Evolutionary conservation across 1,284 basidiomycete species (phyloP), one percentile per base, ranked within the genome.

Genomic region (Pterulicium gracile): DNA sequence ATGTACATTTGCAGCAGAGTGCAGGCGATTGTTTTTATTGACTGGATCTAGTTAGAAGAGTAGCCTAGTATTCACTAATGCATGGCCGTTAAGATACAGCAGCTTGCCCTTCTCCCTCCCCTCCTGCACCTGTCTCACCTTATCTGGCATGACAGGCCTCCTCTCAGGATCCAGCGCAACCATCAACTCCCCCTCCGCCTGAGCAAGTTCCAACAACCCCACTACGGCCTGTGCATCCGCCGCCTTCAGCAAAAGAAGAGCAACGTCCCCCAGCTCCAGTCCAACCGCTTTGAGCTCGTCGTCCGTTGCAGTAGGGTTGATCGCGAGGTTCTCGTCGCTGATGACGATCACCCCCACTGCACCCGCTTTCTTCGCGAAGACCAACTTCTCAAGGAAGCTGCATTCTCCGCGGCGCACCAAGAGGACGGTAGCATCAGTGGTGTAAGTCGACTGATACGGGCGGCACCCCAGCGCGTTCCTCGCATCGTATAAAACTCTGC

Each of bases 351-450:
- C 75, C 1, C 88, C 89, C 1, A 73, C 74, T 5, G 88, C 88
- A 4, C 78, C 81, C 1, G 79, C 81, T 13, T 65, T 61, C 34
- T 72, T 70, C 3, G 88, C 89, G 44, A 69, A 54, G 14, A 77
- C 45, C 10, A 91, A 68, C 64, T 94, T 95, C 55, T 88, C 75
- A 15, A 88, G 58, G 64, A 94, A 94, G 2, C 86, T 82, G 60
- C 90, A 95, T 12, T 71, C 73, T 14, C 90, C 90, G 42, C 89
- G 73, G 46, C 66, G 63, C 3, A 80, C 67, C 4, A 88, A 58
- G 21, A 87, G 55, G 1, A 78, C 71, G 23, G 70, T 32, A 32
- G 7, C n/a, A 7, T 7, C 69, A 45, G 73, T 71, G 3, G 63
- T 58, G 50, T 77, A 74, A 3, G 58, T 45, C 27, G 68, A 60